Conservation (phyloP, 805 yeast genomes). For the Ogataea pignaliae region DNA sequence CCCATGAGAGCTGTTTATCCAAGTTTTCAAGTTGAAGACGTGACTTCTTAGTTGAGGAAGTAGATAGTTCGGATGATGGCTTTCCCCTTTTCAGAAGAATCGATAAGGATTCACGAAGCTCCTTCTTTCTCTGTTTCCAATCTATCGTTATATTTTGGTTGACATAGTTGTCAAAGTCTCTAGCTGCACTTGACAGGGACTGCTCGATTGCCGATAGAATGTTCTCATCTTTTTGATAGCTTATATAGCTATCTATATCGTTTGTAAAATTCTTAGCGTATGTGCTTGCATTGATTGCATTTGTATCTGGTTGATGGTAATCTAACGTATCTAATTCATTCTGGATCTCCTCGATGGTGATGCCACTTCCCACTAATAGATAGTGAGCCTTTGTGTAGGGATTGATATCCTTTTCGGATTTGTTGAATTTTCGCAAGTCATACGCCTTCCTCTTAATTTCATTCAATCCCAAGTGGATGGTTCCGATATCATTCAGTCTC, state of each 20-base stretch:
- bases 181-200: conserved; percentile 64
- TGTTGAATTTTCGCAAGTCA: conserved; percentile 43
- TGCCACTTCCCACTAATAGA: conserved; percentile 82
- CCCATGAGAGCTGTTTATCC: conserved; percentile 27
- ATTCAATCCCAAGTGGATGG: conserved; percentile 72
- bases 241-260: conserved; percentile 61
- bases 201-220: conserved; percentile 80
- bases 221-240: conserved; percentile 74
- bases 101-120: conserved; percentile 70
- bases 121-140: conserved; percentile 77
- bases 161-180: conserved; percentile 77
- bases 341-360: conserved; percentile 80
- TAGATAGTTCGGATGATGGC: conserved; percentile 12
- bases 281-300: not conserved
- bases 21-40: conserved; percentile 12
- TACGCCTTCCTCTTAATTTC: conserved; percentile 72
- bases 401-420: conserved; percentile 32
- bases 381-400: conserved; percentile 76
- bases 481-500: conserved; percentile 61
- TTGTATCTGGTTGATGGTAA: conserved; percentile 17
- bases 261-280: conserved; percentile 7
- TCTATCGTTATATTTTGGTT: conserved; percentile 70
- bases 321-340: conserved; percentile 45
- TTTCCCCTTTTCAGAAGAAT: conserved; percentile 35
- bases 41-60: conserved; percentile 12